A percentile compares a stretch with the other conserved stretches of the same genome.
Conservation (phyloP, 169 alveolate species). For the Plasmodium malariae region DNA sequence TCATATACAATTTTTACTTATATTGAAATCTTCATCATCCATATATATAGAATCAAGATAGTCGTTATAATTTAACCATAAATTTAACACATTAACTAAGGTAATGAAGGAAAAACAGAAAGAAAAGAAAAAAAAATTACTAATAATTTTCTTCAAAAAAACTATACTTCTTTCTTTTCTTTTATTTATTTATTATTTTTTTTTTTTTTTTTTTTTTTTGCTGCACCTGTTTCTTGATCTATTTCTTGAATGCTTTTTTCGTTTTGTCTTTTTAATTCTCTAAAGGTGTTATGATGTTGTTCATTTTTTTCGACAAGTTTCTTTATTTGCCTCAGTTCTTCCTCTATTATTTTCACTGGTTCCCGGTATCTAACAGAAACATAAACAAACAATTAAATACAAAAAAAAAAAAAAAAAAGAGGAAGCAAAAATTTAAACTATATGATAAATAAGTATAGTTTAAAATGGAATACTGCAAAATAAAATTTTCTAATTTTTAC, state of each 20-base stretch:
- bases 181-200: slow-evolving; percentile 14
- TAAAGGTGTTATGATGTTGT: slow-evolving; percentile 4
- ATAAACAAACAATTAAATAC: not conserved
- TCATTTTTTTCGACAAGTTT: slow-evolving; percentile 31
- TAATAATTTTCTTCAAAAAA: not conserved
- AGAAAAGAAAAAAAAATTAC: slow-evolving; percentile 6
- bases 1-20: slow-evolving; percentile 28
- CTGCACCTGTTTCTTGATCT: slow-evolving; percentile 62
- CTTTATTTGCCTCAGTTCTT: slow-evolving; percentile 50
- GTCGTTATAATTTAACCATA: slow-evolving; percentile 64
- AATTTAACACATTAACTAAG: slow-evolving; percentile 50
- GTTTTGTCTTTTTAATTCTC: slow-evolving; percentile 11
- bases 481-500: slow-evolving; percentile 31
- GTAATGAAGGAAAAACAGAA: not conserved
- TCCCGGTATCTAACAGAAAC: slow-evolving; percentile 42
- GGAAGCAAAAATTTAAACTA: not conserved
- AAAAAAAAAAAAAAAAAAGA: not conserved
- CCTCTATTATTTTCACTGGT: slow-evolving; percentile 67
- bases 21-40: slow-evolving; percentile 57
- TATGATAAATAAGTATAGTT: not conserved
- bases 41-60: slow-evolving; percentile 51
- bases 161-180: not conserved
- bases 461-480: too few species aligned
- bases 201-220: slow-evolving; percentile 23
- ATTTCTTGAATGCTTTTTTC: not conserved